Evolutionary conservation across 768 basidiomycete species (phyloP).

Genomic region (Trametes punicea): DNA sequence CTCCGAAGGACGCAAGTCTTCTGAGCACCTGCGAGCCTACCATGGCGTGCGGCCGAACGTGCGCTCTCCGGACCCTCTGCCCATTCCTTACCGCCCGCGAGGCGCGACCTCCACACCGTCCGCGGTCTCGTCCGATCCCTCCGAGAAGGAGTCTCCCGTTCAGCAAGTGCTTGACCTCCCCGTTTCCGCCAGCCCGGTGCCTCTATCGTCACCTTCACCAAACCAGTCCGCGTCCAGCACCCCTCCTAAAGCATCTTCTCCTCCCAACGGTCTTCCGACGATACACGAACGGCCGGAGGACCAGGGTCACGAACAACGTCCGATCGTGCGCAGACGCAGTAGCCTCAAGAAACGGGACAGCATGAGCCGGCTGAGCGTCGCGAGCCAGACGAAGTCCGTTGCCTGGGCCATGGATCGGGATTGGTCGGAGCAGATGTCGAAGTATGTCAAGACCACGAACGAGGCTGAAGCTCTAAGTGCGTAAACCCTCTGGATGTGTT

Average conservation of each 20-base stretch:
- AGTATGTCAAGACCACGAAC: slow-evolving; percentile 40
- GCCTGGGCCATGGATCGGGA: slow-evolving; percentile 75
- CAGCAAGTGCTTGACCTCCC: slow-evolving; percentile 14
- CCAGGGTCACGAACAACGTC: slow-evolving; percentile 26
- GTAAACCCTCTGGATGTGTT: slow-evolving; percentile 28
- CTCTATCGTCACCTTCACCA: slow-evolving; percentile 7
- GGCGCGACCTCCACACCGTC: slow-evolving; percentile 16
- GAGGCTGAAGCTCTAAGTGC: slow-evolving; percentile 40
- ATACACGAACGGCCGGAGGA: slow-evolving; percentile 30
- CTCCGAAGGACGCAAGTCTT: slow-evolving; percentile 10
- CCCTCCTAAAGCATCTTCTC: slow-evolving; percentile 12
- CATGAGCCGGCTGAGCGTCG: slow-evolving; percentile 42
- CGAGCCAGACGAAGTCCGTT: slow-evolving; percentile 59
- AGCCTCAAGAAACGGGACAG: slow-evolving; percentile 58
- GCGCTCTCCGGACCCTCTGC: slow-evolving; percentile 41
- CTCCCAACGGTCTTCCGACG: slow-evolving; percentile 31
- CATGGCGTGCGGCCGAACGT: slow-evolving; percentile 23
- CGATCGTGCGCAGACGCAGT: slow-evolving; percentile 50
- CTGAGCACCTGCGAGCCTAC: slow-evolving; percentile 11
- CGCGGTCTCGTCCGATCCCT: slow-evolving; percentile 18
- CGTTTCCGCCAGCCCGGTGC: slow-evolving; percentile 3
- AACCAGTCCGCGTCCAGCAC: slow-evolving; percentile 5
- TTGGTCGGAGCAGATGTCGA: slow-evolving; percentile 52
- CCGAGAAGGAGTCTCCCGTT: slow-evolving; percentile 16
- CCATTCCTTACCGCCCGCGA: slow-evolving; percentile 42